A percentile compares a stretch with the other conserved stretches of the same genome.
Evolutionary conservation across 305 asterid species (phyloP).

Genomic region (Solanum hybrid): DNA sequence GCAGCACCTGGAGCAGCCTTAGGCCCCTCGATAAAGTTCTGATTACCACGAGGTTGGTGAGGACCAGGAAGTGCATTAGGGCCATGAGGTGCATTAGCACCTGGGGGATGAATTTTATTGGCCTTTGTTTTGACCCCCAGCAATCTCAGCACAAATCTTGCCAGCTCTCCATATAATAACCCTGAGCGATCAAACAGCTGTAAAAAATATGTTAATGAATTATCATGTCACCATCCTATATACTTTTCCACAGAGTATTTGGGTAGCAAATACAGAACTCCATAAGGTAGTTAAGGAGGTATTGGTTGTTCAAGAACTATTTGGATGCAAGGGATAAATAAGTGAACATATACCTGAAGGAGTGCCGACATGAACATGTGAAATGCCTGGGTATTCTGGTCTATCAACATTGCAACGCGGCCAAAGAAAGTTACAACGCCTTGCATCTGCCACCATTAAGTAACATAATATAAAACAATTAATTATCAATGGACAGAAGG

Average conservation of each 20-base stretch:
- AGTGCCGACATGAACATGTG: conserved; percentile 93
- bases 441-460: conserved; percentile 58
- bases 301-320: not conserved
- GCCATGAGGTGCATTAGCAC: conserved; percentile 51
- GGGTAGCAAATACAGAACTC: not conserved
- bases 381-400: conserved; percentile 97
- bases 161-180: conserved; percentile 86
- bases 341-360: conserved; percentile 62
- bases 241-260: not conserved
- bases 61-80: conserved; percentile 69
- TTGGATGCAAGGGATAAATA: not conserved
- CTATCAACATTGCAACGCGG: conserved; percentile 76
- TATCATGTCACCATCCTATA: not conserved
- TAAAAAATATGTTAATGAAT: conserved; percentile 8
- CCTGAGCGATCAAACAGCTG: conserved; percentile 96
- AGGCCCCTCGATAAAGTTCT: conserved; percentile 58
- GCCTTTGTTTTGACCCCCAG: conserved; percentile 67
- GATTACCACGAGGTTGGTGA: conserved; percentile 37
- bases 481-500: not conserved
- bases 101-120: conserved; percentile 51
- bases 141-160: conserved; percentile 84
- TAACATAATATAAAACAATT: not conserved
- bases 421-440: conserved; percentile 92
- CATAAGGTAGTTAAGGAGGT: not conserved
- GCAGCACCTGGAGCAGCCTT: conserved; percentile 65